Percentiles rank a stretch among this genome's conserved stretches.
Evolutionary conservation across 139 green algal species (phyloP).

Genomic region (Eudorina sp.): DNA sequence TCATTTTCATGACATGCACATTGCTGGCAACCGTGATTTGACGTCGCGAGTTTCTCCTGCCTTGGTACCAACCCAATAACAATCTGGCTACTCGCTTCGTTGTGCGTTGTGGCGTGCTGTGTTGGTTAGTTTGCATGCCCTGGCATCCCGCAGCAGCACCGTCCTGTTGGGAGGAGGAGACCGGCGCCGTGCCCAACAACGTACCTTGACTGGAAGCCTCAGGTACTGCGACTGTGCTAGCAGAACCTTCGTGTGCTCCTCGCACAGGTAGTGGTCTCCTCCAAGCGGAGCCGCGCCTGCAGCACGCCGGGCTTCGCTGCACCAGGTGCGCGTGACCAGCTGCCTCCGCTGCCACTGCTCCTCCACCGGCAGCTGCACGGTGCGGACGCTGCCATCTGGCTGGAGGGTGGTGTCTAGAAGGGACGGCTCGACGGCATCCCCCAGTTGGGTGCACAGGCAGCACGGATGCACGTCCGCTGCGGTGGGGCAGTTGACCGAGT

Average conservation of each 20-base stretch:
- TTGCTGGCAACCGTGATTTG: neutral
- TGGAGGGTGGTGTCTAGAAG: neutral
- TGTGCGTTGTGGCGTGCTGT: too few species aligned
- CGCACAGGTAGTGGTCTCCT: conserved; percentile 2
- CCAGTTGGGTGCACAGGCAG: neutral
- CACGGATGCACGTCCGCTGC: conserved; percentile 21
- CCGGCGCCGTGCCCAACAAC: neutral
- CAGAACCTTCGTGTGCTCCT: conserved; percentile 21
- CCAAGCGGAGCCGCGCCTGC: neutral
- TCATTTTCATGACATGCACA: neutral
- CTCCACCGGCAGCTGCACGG: neutral
- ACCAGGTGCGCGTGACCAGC: neutral
- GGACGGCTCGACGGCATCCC: neutral
- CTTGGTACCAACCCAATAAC: too few species aligned
- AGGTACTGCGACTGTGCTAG: conserved; percentile 6
- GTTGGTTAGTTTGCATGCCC: neutral
- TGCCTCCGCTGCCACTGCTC: neutral
- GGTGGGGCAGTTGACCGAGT: neutral
- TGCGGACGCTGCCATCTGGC: neutral
- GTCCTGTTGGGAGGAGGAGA: neutral
- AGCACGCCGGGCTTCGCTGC: neutral
- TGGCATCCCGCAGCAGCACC: neutral
- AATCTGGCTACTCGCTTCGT: too few species aligned
- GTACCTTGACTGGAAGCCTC: neutral
- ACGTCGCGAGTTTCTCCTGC: too few species aligned